These are phyloP conservation scores for Jacaranda copaia DNA, from an alignment of 257 asterid genomes.

Conservation along the genomic window DNA sequence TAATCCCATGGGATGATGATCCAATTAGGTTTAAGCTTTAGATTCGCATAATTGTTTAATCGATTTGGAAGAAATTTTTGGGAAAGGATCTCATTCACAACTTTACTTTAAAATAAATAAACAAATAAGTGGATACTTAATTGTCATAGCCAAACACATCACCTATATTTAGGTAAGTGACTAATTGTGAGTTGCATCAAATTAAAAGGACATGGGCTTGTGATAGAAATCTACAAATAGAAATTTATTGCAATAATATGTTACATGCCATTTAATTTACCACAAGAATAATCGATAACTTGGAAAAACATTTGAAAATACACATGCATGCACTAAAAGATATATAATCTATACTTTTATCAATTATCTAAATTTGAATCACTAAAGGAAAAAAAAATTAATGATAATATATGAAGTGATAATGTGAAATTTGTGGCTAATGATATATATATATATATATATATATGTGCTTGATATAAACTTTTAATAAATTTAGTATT, in stretches of 20 bases:
- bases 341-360: too few species aligned
- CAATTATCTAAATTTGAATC: too few species aligned
- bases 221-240: background rate
- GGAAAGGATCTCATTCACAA: slow-evolving; percentile 34
- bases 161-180: background rate
- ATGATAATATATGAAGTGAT: too few species aligned
- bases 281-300: background rate
- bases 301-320: too few species aligned
- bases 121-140: background rate
- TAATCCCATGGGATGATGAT: slow-evolving; percentile 20
- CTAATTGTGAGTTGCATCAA: background rate
- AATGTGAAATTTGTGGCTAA: too few species aligned
- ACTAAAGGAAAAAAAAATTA: too few species aligned
- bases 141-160: background rate
- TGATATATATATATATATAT: too few species aligned
- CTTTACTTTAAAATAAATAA: background rate
- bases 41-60: slow-evolving; percentile 30
- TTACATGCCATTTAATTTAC: background rate
- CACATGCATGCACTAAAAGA: background rate
- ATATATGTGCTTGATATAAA: too few species aligned
- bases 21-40: slow-evolving; percentile 37
- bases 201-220: background rate
- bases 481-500: too few species aligned
- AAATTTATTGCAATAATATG: background rate
- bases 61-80: slow-evolving; percentile 13